phyloP scores from a whole-genome alignment of 2,329 filamentous ascomycete species.

The Phoma sp. region DNA sequence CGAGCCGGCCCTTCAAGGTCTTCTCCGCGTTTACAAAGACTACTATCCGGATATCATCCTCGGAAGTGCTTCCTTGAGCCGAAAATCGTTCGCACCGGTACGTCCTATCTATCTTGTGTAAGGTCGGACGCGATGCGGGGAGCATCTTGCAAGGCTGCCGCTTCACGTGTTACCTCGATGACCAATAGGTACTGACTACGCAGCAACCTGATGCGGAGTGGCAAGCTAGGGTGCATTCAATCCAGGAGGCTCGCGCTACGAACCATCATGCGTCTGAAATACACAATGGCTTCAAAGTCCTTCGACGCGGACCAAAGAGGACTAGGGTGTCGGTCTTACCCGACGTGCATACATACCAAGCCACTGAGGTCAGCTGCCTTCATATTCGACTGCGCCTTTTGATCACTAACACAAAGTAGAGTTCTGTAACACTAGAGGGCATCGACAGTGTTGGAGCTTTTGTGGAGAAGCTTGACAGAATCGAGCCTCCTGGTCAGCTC shows the following conservation, averaged over 20 bases:
- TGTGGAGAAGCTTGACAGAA: conserved; percentile 74
- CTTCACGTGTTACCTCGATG: conserved; percentile 24
- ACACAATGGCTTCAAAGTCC: conserved; percentile 67
- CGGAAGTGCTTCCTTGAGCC: conserved; percentile 63
- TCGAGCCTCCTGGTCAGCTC: conserved; percentile 82
- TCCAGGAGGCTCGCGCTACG: conserved; percentile 64
- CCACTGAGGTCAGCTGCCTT: conserved; percentile 61
- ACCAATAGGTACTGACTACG: conserved; percentile 28
- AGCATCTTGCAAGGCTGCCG: conserved; percentile 21
- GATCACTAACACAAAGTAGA: conserved; percentile 30
- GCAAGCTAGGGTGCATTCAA: conserved; percentile 69
- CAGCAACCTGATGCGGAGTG: conserved; percentile 76
- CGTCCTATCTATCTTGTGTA: conserved; percentile 29
- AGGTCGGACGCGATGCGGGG: conserved; percentile 10
- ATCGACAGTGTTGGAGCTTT: conserved; percentile 74
- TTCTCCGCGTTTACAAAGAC: conserved; percentile 85
- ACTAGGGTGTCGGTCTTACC: conserved; percentile 62
- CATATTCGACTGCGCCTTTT: not conserved
- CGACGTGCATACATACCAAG: conserved; percentile 74
- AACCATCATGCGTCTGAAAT: conserved; percentile 47
- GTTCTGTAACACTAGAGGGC: conserved; percentile 69
- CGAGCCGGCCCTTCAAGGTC: conserved; percentile 74
- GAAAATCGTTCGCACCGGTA: conserved; percentile 48
- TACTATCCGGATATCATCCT: conserved; percentile 90
- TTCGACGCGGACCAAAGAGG: conserved; percentile 58